These are phyloP conservation scores for Citrus sp. DNA, from an alignment of 345 rosid species.

Conservation along the genomic window DNA sequence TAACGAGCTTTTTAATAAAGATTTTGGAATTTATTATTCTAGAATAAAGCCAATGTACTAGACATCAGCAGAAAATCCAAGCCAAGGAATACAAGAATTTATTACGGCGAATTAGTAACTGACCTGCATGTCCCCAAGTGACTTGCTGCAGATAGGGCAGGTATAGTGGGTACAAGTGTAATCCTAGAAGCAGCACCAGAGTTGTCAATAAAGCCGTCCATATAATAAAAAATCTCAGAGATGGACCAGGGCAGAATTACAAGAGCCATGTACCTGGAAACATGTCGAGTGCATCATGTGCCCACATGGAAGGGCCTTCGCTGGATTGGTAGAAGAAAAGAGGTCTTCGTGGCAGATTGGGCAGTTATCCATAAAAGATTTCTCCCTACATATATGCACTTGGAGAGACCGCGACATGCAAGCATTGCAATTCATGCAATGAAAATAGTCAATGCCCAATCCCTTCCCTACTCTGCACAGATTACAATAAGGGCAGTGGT, in stretches of 20 bases:
- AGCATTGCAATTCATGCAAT: slow-evolving; percentile 92
- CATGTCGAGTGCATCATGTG: slow-evolving; percentile 87
- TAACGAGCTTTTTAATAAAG: not conserved
- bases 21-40: not conserved
- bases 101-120: slow-evolving; percentile 12
- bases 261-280: slow-evolving; percentile 51
- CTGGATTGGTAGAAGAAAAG: slow-evolving; percentile 63
- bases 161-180: slow-evolving; percentile 72
- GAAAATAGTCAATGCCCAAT: slow-evolving; percentile 72
- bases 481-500: slow-evolving; percentile 88
- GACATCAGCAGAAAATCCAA: not conserved
- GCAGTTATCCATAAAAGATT: slow-evolving; percentile 73
- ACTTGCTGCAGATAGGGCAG: slow-evolving; percentile 90
- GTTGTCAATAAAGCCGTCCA: slow-evolving; percentile 3
- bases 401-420: slow-evolving; percentile 62
- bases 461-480: slow-evolving; percentile 87
- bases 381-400: slow-evolving; percentile 61
- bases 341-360: slow-evolving; percentile 80
- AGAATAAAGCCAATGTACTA: not conserved
- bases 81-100: not conserved
- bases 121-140: slow-evolving; percentile 94
- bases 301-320: slow-evolving; percentile 82
- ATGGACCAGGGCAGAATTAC: slow-evolving; percentile 1
- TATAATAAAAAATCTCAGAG: not conserved
- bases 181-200: slow-evolving; percentile 47